Conservation (phyloP, 2,329 filamentous ascomycete species). For the Xenosphaeropsis pyriputrescens region DNA sequence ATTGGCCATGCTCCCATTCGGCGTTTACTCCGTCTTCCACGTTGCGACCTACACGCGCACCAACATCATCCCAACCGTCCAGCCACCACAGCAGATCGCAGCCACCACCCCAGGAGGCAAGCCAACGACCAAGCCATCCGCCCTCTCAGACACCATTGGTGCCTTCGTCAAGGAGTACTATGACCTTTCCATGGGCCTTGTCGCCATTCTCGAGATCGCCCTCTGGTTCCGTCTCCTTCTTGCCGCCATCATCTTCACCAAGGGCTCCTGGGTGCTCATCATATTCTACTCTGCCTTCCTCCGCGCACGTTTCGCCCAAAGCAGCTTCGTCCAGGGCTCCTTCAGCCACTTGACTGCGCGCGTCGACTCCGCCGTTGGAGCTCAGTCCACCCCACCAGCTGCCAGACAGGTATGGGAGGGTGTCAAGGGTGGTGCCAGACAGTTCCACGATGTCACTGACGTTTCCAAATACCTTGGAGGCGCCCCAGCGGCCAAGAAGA, state of each 20-base stretch:
- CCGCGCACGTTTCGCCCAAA: conserved; percentile 79
- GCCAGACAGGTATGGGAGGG: conserved; percentile 68
- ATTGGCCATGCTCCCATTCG: conserved; percentile 83
- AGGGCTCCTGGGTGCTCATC: conserved; percentile 81
- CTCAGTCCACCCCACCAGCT: conserved; percentile 73
- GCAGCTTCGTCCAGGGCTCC: conserved; percentile 77
- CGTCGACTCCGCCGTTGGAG: conserved; percentile 68
- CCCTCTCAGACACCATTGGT: conserved; percentile 70
- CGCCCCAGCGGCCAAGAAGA: conserved; percentile 47
- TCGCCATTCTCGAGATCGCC: conserved; percentile 74
- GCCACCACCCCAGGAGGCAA: conserved; percentile 40
- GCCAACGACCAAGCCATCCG: conserved; percentile 31
- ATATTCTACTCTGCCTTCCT: conserved; percentile 82
- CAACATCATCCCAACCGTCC: conserved; percentile 78
- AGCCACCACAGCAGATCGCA: conserved; percentile 44
- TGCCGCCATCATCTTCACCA: conserved; percentile 75
- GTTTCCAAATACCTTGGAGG: conserved; percentile 55
- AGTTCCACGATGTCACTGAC: conserved; percentile 71
- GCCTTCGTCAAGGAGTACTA: conserved; percentile 97
- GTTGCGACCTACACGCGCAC: conserved; percentile 91
- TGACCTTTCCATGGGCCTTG: conserved; percentile 86
- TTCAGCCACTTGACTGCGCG: conserved; percentile 59
- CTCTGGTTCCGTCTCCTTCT: conserved; percentile 75
- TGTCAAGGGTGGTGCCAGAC: conserved; percentile 57
- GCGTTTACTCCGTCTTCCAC: conserved; percentile 96